Base-by-base conservation (phyloP, 1,284 basidiomycete species). In the Porodaedalea pini region DNA sequence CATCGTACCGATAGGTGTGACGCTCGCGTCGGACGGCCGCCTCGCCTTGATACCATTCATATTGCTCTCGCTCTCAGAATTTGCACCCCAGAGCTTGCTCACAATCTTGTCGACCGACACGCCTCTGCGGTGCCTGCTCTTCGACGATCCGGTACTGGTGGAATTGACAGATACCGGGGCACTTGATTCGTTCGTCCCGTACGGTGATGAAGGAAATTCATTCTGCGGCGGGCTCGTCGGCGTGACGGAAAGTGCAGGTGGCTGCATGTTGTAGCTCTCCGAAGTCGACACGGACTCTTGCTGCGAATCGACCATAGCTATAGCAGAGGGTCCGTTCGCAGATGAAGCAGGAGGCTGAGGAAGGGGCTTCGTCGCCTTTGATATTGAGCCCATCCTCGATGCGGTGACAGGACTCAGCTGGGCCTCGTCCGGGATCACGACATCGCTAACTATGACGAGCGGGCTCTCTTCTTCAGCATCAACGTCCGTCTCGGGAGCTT, bases 61-160 rank as follows among this genome's bases (percentile, higher is more conserved):
- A 44, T 23, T 17, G 15, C 43, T 27, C 23, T 49, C 43, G 11
- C 48, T 52, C 43, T 61, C 55, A 23, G 50, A 50, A 15, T 53
- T 61, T 25, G 66, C 63, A 34, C 78, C 74, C 54, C 89, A 80
- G 48, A 90, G 75, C 68, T 83, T 83, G 51, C 82, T 79, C 10
- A 90, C 83, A 65, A 89, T 86, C 67, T 86, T 86, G 74, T 89
- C 88, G 61, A 88, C 76, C 0, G 87, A 89, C 60, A 87, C 68
- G 8, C 85, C 83, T 59, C 81, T 81, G 61, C 78, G 73, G 62
- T 82, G 79, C 31, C 82, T 76, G 32, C 76, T 70, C 59, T 65
- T 75, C 19, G 80, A 78, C 1, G 73, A 73, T 15, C 64, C 67
- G 2, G 73, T 70, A 21, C 67, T 69, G 5, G 63, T 63, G 32